Base-by-base conservation (phyloP, 257 asterid genomes). In the Primulina huaijiensis region DNA sequence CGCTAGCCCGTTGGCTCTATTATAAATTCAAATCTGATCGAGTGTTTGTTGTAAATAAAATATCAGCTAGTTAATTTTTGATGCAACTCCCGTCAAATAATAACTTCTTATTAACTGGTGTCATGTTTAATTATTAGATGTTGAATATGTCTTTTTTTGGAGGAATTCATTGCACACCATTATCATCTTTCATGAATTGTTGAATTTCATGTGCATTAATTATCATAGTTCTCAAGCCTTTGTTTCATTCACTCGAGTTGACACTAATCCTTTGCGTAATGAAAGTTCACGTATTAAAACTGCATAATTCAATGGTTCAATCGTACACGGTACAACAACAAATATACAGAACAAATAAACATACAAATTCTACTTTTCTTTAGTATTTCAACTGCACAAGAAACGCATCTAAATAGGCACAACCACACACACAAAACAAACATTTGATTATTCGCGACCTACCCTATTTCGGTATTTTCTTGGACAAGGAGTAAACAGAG, bases 381-480 rank as follows among this genome's bases (percentile, higher is more conserved):
- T 69, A 69, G 59, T 27, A 43, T 17, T 58, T 73, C 65, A 27
- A 52, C 73, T 76, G 61, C 81, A 77, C 77, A 69, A 59, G 21
- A 50, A 50, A 50, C 21, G 17, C 21, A 50, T 50, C 19, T 50
- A 50, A 66, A 38, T 1, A 30, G 3, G 35, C 75, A 74, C 38
- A 71, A 30, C 68, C 74, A 60, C 57, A 75, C 56, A 43, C 50
- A 76, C 67, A 78, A 73, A 69, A 29, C 62, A 58, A 11, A 56
- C 34, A 31, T 31, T 55, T 70, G 61, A 67, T 64, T 53, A 9
- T 55, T 62, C 46, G 12, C 31, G 46, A 2, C 21, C 25, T 23
- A 23, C 25, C 74, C 78, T 81, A 87, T 71, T 81, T 84, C 0
- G 95, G 90, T 61, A 90, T 88, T 81, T 74, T 90, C 77, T 81